phyloP scores from a whole-genome alignment of 2,329 filamentous ascomycete genomes.

The Pyrenochaeta sp. region DNA sequence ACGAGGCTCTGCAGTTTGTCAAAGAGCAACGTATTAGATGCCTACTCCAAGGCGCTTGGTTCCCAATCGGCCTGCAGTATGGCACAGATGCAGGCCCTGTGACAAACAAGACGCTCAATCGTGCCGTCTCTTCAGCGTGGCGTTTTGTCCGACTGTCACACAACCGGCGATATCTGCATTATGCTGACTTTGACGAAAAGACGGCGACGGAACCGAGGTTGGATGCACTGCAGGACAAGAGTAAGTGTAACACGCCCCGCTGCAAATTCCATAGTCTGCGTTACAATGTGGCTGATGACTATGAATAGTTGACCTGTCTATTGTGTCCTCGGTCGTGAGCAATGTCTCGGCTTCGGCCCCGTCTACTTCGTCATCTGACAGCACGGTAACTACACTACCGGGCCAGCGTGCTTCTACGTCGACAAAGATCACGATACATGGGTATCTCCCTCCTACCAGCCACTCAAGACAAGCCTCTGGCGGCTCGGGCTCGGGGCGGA shows the following conservation, averaged over 20 bases:
- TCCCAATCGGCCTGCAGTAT: constrained; percentile 64
- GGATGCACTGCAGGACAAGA: constrained; percentile 77
- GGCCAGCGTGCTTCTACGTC: constrained; percentile 52
- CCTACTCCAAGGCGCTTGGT: constrained; percentile 89
- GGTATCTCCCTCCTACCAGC: constrained; percentile 60
- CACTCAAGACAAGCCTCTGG: constrained; percentile 39
- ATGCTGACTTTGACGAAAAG: constrained; percentile 79
- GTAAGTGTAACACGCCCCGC: constrained; percentile 48
- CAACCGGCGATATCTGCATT: constrained; percentile 89
- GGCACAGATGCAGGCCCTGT: constrained; percentile 56
- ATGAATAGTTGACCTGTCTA: constrained; percentile 74
- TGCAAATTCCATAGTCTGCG: constrained; percentile 17
- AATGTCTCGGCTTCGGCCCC: constrained; percentile 76
- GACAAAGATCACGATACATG: constrained; percentile 93
- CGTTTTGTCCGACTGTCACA: constrained; percentile 88
- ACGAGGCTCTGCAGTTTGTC: constrained; percentile 93
- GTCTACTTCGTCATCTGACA: constrained; percentile 57
- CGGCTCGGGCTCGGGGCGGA: constrained; percentile 45
- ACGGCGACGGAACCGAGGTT: constrained; percentile 71
- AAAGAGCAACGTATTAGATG: constrained; percentile 96
- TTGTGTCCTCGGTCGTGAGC: constrained; percentile 90
- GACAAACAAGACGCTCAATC: constrained; percentile 51
- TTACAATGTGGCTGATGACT: constrained; percentile 38
- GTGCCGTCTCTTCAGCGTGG: constrained; percentile 66
- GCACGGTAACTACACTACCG: constrained; percentile 53